Conservation (phyloP, 768 basidiomycete genomes). For the Peribolospora baueri region DNA sequence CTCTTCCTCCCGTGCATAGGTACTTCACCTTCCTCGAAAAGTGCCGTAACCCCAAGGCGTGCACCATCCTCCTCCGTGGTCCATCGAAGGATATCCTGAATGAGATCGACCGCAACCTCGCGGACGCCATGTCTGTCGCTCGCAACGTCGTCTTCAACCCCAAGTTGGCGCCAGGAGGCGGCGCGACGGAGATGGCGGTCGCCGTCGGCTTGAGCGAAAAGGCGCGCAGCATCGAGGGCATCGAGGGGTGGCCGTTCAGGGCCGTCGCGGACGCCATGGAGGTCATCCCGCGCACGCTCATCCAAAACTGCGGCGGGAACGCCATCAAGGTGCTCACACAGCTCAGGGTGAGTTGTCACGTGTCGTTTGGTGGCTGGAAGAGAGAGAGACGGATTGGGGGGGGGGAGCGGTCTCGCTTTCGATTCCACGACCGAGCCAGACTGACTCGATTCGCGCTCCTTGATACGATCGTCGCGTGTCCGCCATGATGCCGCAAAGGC, state of each 20-base stretch:
- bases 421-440: too few relatives aligned
- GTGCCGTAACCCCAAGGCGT: slow-evolving; percentile 74
- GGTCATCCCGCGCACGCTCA: slow-evolving; percentile 80
- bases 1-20: slow-evolving; percentile 21
- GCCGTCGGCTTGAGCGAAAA: slow-evolving; percentile 51
- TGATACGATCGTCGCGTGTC: background rate
- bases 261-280: slow-evolving; percentile 93
- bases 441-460: too few relatives aligned
- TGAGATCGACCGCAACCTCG: slow-evolving; percentile 91
- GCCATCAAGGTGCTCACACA: slow-evolving; percentile 80
- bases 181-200: slow-evolving; percentile 96
- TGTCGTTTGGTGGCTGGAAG: too few relatives aligned
- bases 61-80: slow-evolving; percentile 89
- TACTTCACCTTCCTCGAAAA: slow-evolving; percentile 96
- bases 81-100: slow-evolving; percentile 96
- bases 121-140: slow-evolving; percentile 91
- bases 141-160: slow-evolving; percentile 95
- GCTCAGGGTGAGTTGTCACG: slow-evolving; percentile 39
- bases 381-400: too few relatives aligned
- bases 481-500: slow-evolving; percentile 29
- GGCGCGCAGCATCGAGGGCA: slow-evolving; percentile 55
- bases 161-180: slow-evolving; percentile 74
- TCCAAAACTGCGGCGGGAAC: slow-evolving; percentile 89
- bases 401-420: too few relatives aligned
- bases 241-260: slow-evolving; percentile 71